phyloP scores from a whole-genome alignment of 495 filamentous ascomycete genomes.

The Lasiosphaeria hispida region DNA sequence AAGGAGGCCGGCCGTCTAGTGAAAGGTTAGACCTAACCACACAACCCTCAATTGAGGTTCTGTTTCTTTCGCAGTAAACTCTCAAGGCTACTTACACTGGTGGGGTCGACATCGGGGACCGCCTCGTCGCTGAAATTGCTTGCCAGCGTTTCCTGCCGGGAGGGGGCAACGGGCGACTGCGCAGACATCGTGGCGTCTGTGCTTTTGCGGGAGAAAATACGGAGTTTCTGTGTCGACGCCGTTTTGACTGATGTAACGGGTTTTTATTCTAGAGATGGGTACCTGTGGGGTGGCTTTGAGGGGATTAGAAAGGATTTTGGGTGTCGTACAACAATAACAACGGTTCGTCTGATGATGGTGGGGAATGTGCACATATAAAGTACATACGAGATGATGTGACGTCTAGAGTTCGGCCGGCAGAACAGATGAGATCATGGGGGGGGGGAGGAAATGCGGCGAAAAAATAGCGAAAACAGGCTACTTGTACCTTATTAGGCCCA shows the following conservation, averaged over 20 bases:
- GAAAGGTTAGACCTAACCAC: too few species aligned
- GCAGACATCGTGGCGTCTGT: conserved; percentile 11
- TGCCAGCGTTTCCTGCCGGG: conserved; percentile 53
- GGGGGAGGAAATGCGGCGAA: neutral
- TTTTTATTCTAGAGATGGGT: neutral
- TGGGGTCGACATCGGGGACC: conserved; percentile 75
- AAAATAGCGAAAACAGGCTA: neutral
- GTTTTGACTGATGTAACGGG: conserved; percentile 9
- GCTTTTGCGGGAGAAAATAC: conserved; percentile 14
- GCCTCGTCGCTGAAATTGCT: conserved; percentile 57
- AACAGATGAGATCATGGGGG: conserved; percentile 3
- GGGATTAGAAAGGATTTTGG: neutral
- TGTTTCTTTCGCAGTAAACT: neutral
- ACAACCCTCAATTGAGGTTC: neutral
- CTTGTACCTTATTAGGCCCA: neutral
- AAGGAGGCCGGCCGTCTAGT: conserved; percentile 70
- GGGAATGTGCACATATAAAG: too few species aligned
- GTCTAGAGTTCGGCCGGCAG: neutral
- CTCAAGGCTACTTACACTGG: conserved; percentile 53
- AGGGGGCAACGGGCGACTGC: conserved; percentile 41
- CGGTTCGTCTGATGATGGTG: neutral
- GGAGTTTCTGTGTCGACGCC: conserved; percentile 12
- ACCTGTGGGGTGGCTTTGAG: neutral
- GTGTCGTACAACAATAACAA: neutral
- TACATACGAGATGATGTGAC: neutral